Evolutionary conservation across 176 grass and related monocot genomes (phyloP), one percentile per base, ranked within the genome.

Genomic region (Ampelocalamus luodianensis): DNA sequence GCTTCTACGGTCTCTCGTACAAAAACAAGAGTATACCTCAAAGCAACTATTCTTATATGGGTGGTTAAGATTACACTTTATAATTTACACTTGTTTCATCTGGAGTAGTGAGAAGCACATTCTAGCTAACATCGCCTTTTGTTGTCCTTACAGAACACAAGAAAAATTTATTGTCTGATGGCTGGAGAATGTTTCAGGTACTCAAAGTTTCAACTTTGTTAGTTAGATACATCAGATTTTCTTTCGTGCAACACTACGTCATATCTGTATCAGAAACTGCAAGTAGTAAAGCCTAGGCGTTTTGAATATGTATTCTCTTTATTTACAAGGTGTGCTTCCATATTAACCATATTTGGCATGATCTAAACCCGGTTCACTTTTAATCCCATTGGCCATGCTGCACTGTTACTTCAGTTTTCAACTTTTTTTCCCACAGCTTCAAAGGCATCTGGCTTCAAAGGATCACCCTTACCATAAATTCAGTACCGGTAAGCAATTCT

Each of bases 391-490:
- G 61, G 22, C 5, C 17, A 46, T 80, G 22, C 14, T 59, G 51
- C 75, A 61, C 11, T 77, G 34, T 74, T 60, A 43, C 63, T 29
- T 76, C 32, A 85, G 29, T 80, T 80, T 76, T 18, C 0, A 10
- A 65, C n/a, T 15, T 76, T 65, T 17, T 68, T 74, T 63, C 72
- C 38, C 8, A 34, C 91, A 95, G 96, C 96, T 98, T 82, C 58
- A 90, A 78, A 95, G 89, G 74, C 93, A 98, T 90, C 74, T 98
- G 78, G 87, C 91, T 83, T 94, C 88, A 29, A 83, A 92, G 76
- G 88, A 98, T 86, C 96, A 98, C 82, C 96, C 96, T 63, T 98
- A 92, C 85, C 96, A 98, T 89, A 95, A 90, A 89, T 98, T 98
- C 56, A 87, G 77, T 80, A 92, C 91, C 0, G 93, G 94, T 94